phyloP scores from a whole-genome alignment of 2,329 filamentous ascomycete species.

The Aphanoascus verrucosus region DNA sequence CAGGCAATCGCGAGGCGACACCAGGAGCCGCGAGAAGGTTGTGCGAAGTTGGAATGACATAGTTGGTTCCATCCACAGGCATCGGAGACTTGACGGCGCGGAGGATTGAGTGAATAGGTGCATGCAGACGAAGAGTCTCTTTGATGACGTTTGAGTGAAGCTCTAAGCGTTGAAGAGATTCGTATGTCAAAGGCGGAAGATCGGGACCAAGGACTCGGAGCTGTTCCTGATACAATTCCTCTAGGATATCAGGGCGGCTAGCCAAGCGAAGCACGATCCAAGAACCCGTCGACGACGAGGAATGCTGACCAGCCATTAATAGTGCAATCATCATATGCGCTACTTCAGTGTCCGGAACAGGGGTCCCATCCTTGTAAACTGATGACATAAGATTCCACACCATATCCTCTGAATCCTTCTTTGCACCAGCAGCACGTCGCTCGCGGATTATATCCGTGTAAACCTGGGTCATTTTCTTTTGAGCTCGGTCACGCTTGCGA shows the following conservation, averaged over 20 bases:
- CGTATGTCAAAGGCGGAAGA: constrained; percentile 63
- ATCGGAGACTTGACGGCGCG: constrained; percentile 84
- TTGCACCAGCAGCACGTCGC: constrained; percentile 47
- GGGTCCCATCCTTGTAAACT: constrained; percentile 69
- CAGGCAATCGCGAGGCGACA: constrained; percentile 59
- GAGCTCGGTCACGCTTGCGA: constrained; percentile 65
- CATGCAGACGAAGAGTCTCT: constrained; percentile 82
- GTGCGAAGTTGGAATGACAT: constrained; percentile 69
- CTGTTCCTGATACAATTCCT: constrained; percentile 78
- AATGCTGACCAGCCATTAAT: constrained; percentile 86
- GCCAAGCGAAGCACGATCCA: constrained; percentile 81
- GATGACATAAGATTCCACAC: constrained; percentile 84
- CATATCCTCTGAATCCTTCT: constrained; percentile 59
- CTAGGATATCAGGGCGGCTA: constrained; percentile 63
- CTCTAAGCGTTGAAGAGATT: constrained; percentile 65
- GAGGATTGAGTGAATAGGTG: constrained; percentile 91
- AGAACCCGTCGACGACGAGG: constrained; percentile 68
- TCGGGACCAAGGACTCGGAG: constrained; percentile 59
- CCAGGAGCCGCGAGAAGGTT: constrained; percentile 76
- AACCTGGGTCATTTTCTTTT: constrained; percentile 66
- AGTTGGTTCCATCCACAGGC: constrained; percentile 70
- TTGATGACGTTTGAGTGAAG: constrained; percentile 78
- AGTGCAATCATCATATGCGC: constrained; percentile 92
- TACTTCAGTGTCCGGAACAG: constrained; percentile 71
- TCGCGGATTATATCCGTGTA: constrained; percentile 74